phyloP scores from a whole-genome alignment of 345 rosid genomes.

The Nasturtium officinale region DNA sequence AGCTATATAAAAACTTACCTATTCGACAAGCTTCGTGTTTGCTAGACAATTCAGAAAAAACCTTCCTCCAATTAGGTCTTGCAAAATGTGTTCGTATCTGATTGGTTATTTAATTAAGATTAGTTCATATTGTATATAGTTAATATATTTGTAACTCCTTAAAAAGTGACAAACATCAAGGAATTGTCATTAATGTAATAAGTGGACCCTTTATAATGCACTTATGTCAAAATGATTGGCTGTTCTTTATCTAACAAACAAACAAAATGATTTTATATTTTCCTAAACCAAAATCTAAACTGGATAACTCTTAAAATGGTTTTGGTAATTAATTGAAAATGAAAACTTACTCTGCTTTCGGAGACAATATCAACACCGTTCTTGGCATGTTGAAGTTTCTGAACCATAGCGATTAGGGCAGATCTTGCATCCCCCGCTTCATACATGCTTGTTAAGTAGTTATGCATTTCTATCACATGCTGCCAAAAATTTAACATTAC shows the following conservation, averaged over 20 bases:
- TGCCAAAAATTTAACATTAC: constrained; percentile 29
- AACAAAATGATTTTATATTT: neutral
- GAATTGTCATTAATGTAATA: neutral
- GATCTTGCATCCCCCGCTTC: constrained; percentile 99
- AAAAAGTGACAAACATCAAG: neutral
- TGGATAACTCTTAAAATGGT: constrained; percentile 2
- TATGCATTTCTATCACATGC: constrained; percentile 95
- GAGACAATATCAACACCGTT: constrained; percentile 93
- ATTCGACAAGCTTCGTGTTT: constrained; percentile 66
- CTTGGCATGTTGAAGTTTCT: constrained; percentile 92
- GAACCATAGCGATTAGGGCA: constrained; percentile 91
- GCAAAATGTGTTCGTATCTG: constrained; percentile 97
- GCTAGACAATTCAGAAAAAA: constrained; percentile 64
- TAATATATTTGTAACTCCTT: neutral
- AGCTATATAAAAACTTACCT: constrained; percentile 44
- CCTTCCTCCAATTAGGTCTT: constrained; percentile 95
- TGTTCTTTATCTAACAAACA: neutral
- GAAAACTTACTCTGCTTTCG: constrained; percentile 69
- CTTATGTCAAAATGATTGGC: neutral
- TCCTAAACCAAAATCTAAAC: neutral
- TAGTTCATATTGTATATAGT: neutral
- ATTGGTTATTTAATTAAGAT: neutral
- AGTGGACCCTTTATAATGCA: neutral
- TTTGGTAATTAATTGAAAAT: neutral
- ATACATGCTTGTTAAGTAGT: constrained; percentile 91